Base-by-base conservation (phyloP, 768 basidiomycete genomes). In the Macrolepiota albuminosa region DNA sequence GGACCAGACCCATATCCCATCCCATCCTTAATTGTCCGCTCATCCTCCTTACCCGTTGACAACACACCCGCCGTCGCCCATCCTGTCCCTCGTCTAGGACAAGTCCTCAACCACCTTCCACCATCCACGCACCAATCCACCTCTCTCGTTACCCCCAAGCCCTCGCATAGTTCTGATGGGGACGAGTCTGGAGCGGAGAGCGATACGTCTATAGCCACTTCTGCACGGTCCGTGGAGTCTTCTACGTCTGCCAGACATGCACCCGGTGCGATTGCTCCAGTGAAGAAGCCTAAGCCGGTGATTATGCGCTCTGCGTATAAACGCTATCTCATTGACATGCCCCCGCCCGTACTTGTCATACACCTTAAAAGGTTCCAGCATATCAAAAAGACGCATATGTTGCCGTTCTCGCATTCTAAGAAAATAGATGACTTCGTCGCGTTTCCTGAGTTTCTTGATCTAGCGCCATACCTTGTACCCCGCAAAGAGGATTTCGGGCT, bases 291-390 rank as follows among this genome's bases (percentile, higher is more conserved):
- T 8, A 80, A 84, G 60, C 91, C 90, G 37, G 86, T 86, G 53
- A 79, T 96, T 50, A 81, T 90, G 74, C 85, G 92, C 1, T 81
- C 91, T 1, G 93, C 93, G 4, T 94, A 93, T 76, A 98, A 98
- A 73, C 90, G 95, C 13, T 98, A 97, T 73, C 86, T 98, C 60
- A 91, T 98, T 70, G 84, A 87, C 16, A 81, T 79, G 0, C 87
- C 90, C 1, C 95, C 95, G 0, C 92, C 94, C 0, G 82, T 97
- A 36, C 84, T 98, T 58, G 91, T 95, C 54, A 83, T 98, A 60
- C 95, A 98, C 66, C 81, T 97, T 53, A 98, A 98, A 75, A 84
- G 95, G 49, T 98, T 98, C 75, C 93, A 96, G 73, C 94, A 96
- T 68, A 80, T 87, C 8, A 77, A 79, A 43, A 89, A 87, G 73